Percentiles rank a stretch among this genome's conserved stretches.
Conservation (phyloP, 2,329 filamentous ascomycete species). For the Didymella segeticola region DNA sequence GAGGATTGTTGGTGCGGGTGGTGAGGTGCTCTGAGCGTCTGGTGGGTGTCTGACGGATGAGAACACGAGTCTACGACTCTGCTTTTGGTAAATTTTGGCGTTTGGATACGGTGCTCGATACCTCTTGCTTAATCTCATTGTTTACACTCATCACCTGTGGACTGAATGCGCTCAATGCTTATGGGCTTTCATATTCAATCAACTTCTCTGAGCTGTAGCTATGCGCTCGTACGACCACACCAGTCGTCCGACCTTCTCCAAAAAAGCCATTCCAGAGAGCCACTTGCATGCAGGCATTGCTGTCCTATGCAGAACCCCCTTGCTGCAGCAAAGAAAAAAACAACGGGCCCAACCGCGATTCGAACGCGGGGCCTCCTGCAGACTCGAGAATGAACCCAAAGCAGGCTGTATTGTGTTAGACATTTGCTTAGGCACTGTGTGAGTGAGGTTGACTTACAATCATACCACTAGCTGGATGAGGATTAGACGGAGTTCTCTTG, state of each 20-base stretch:
- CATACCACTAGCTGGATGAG: not conserved
- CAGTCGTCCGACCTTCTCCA: too few species aligned
- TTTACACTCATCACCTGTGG: not conserved
- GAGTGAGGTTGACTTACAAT: not conserved
- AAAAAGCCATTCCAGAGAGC: too few species aligned
- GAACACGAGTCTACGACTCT: not conserved
- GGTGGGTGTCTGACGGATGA: not conserved
- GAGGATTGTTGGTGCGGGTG: slow-evolving; percentile 19
- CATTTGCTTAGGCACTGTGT: not conserved
- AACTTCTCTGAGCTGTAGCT: too few species aligned
- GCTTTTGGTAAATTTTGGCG: not conserved
- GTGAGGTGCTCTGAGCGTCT: not conserved
- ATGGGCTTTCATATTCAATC: too few species aligned
- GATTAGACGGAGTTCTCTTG: not conserved
- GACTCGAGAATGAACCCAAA: not conserved
- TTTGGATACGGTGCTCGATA: slow-evolving; percentile 9
- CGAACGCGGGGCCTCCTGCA: slow-evolving; percentile 8
- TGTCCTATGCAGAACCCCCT: too few species aligned
- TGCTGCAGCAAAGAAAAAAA: too few species aligned
- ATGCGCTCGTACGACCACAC: too few species aligned
- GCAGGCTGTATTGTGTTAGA: not conserved
- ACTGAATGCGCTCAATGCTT: too few species aligned
- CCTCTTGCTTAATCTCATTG: not conserved
- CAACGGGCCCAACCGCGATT: slow-evolving; percentile 5
- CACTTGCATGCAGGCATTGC: too few species aligned